Evolutionary conservation across 2,329 filamentous ascomycete genomes (phyloP).

Genomic region (Proliferodiscus dingleyae): DNA sequence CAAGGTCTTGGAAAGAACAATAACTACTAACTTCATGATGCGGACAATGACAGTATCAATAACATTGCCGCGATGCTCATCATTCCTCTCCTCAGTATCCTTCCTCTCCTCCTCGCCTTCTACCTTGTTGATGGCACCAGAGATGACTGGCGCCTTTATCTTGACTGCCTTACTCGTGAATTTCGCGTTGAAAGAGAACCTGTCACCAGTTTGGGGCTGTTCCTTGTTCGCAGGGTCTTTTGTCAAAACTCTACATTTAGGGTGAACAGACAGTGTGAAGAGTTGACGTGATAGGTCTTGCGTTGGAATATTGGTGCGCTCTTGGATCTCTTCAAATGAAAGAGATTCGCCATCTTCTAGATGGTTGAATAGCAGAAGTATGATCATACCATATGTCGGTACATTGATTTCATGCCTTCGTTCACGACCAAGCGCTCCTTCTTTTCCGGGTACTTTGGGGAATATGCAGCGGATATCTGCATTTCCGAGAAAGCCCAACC

Average conservation of each 20-base stretch:
- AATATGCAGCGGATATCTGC: constrained; percentile 83
- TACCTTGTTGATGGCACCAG: constrained; percentile 70
- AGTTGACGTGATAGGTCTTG: constrained; percentile 72
- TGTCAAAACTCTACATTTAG: constrained; percentile 74
- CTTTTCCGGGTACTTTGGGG: constrained; percentile 66
- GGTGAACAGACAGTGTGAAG: constrained; percentile 74
- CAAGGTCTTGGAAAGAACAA: neutral
- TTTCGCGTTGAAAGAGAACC: constrained; percentile 74
- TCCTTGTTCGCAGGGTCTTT: constrained; percentile 79
- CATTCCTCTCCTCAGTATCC: constrained; percentile 71
- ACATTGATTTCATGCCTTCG: constrained; percentile 86
- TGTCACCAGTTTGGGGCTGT: constrained; percentile 65
- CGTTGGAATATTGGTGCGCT: constrained; percentile 70
- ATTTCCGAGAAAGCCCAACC: constrained; percentile 67
- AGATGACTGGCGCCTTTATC: constrained; percentile 85
- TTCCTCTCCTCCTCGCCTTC: constrained; percentile 67
- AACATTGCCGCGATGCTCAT: constrained; percentile 64
- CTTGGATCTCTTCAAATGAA: constrained; percentile 74
- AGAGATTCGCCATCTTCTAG: constrained; percentile 48
- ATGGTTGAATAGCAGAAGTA: constrained; percentile 86
- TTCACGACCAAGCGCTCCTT: constrained; percentile 56
- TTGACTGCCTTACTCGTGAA: constrained; percentile 81
- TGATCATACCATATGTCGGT: constrained; percentile 86
- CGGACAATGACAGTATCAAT: constrained; percentile 74
- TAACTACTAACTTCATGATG: constrained; percentile 71